Evolutionary conservation across 1,284 basidiomycete species (phyloP), one percentile per base, ranked within the genome.

Genomic region (Sporisorium scitamineum): DNA sequence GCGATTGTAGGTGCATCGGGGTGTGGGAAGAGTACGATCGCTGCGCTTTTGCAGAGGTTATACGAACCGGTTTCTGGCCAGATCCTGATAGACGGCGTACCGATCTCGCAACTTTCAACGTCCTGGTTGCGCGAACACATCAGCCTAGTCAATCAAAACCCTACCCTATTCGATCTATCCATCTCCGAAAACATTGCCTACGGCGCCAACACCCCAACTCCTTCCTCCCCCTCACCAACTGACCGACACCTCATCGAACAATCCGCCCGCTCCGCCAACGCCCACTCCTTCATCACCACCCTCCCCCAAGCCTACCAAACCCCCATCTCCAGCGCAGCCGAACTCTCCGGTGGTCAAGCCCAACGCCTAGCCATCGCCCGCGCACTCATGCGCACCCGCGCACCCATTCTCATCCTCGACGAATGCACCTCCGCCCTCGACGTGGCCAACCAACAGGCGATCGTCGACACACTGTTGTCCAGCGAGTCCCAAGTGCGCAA

Each of bases 371-470:
- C 93, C 81, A 94, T 98, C 75, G 96, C 96, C 0, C 90, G 96
- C 2, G 94, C 95, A 0, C 89, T 98, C 16, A 91, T 92, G n/a
- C 85, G 88, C 9, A 87, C 90, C 13, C 88, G 89, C 0, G 88
- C 92, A 0, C 89, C 88, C 37, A 89, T 97, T n/a, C 88, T 97
- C 32, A 91, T 98, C 53, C 88, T 98, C 53, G 96, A 98, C 86
- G 96, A 98, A 86, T 96, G 93, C 84, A 99, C 96, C 8, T 92
- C 90, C 44, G 94, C 95, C 7, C 88, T 98, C 62, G 96, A 98
- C 85, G 51, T 63, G 0, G 53, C 56, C 2, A 80, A 75, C 53
- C 74, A 77, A 27, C 66, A 71, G 20, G 42, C 56, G n/a, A 72
- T 97, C 39, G 88, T 96, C 82, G 91, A 94, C 67, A 92, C 93